Percentiles rank a stretch among this genome's conserved stretches.
phyloP scores from a whole-genome alignment of 306 rosid genomes.

The Cucurbita maxima region DNA sequence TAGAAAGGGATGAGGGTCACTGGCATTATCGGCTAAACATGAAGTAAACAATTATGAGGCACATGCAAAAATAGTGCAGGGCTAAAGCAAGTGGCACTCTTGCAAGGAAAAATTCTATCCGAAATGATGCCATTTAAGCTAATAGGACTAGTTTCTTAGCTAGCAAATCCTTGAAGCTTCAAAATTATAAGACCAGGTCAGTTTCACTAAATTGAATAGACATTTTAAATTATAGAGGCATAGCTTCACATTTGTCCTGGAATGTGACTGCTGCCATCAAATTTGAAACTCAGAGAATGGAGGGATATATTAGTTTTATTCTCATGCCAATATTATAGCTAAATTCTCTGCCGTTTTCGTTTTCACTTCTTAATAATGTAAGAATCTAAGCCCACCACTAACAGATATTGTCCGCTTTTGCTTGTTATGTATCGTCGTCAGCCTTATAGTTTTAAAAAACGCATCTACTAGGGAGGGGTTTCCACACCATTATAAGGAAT shows the following conservation, averaged over 20 bases:
- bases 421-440: too few relatives aligned
- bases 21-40: neutral
- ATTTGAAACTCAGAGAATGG: neutral
- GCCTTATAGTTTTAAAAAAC: too few relatives aligned
- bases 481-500: too few relatives aligned
- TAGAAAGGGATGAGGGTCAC: neutral
- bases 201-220: neutral
- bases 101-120: neutral
- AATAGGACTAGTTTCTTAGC: neutral
- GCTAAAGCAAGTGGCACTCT: neutral
- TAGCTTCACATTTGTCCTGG: neutral
- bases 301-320: neutral
- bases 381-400: too few relatives aligned
- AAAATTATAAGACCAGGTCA: neutral
- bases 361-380: too few relatives aligned
- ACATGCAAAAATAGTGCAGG: neutral
- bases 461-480: too few relatives aligned
- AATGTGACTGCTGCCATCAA: neutral
- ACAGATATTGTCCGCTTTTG: too few relatives aligned
- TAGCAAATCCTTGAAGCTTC: neutral
- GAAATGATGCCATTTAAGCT: neutral
- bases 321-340: neutral
- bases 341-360: neutral
- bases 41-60: neutral
- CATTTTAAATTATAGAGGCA: neutral